Base-by-base conservation (phyloP, 2,329 filamentous ascomycete species). In the Aspergillus clavatus region DNA sequence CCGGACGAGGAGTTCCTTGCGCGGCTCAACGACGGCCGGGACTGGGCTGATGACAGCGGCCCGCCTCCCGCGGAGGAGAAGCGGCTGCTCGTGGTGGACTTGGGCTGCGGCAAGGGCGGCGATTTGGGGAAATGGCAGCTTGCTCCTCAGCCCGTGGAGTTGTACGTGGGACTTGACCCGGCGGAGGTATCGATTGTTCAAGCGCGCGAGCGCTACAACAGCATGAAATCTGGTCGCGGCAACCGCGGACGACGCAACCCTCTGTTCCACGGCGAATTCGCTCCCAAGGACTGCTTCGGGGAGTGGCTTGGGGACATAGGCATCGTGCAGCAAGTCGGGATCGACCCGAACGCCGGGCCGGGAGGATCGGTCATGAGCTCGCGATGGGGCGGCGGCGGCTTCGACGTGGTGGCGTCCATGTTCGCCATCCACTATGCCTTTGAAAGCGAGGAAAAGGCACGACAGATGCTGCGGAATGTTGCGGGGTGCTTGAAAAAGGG, bases 381-480 rank as follows among this genome's bases (percentile, higher is more conserved):
- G 67, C 83, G 81, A 29, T 83, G 79, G 70, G 79, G 80, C 50
- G 81, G 81, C 42, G 85, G 85, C 44, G 90, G 91, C 3, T 98
- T 97, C 58, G 93, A 98, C 64, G 87, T 97, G 33, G 91, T 98
- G 52, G 89, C 86, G 62, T 95, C 95, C 81, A 98, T 98, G 93
- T 98, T 98, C 68, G 94, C 89, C 60, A 93, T 98, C 83, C 93
- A 98, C 71, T 98, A 98, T 66, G 90, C 93, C 5, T 98, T 97
- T 57, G 93, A 97, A 72, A 88, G 77, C 42, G 91, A 98, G 67
- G 80, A 82, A 38, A 94, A 95, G 67, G 89, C 91, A 2, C 82
- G 89, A 36, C 87, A 82, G 51, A 97, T 98, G 93, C 77, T 98
- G 45, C 81, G 83, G 59, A 98, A 98, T 61, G 91, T 98, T 3